A percentile compares a stretch with the other conserved stretches of the same genome.
Conservation (phyloP, 1,284 basidiomycete genomes). For the Microbotryum silenes-acaulis region DNA sequence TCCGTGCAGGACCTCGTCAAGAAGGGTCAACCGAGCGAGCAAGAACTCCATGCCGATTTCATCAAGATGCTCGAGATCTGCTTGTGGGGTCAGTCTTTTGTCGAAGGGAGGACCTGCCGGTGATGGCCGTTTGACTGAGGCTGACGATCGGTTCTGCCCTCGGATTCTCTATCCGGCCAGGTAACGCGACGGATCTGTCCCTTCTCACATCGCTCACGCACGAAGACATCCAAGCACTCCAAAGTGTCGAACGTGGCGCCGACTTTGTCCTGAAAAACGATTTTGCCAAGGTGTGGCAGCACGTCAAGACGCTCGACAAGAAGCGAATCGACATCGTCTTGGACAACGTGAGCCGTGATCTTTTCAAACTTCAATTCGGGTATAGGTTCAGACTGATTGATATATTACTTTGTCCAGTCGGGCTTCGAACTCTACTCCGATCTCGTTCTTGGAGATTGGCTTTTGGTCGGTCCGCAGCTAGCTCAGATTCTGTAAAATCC, state of each 20-base stretch:
- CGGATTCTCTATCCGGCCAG: background rate
- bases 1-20: constrained; percentile 21
- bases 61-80: constrained; percentile 81
- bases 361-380: background rate
- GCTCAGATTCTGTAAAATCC: no score
- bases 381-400: background rate
- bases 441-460: constrained; percentile 86
- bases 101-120: constrained; percentile 20
- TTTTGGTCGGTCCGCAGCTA: constrained; percentile 46
- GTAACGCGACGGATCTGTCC: constrained; percentile 58
- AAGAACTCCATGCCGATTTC: constrained; percentile 56
- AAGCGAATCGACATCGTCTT: constrained; percentile 77
- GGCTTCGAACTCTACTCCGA: constrained; percentile 96
- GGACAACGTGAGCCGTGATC: constrained; percentile 61
- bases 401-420: constrained; percentile 46
- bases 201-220: constrained; percentile 69
- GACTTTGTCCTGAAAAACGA: constrained; percentile 80
- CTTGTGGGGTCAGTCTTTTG: constrained; percentile 53
- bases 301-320: constrained; percentile 54
- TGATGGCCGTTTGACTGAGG: no score
- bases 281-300: constrained; percentile 65
- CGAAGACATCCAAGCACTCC: constrained; percentile 73
- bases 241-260: constrained; percentile 66
- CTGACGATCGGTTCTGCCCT: no score
- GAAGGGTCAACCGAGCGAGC: constrained; percentile 45